Conservation (phyloP, 2,329 filamentous ascomycete species). For the Beauveria rudraprayagi region DNA sequence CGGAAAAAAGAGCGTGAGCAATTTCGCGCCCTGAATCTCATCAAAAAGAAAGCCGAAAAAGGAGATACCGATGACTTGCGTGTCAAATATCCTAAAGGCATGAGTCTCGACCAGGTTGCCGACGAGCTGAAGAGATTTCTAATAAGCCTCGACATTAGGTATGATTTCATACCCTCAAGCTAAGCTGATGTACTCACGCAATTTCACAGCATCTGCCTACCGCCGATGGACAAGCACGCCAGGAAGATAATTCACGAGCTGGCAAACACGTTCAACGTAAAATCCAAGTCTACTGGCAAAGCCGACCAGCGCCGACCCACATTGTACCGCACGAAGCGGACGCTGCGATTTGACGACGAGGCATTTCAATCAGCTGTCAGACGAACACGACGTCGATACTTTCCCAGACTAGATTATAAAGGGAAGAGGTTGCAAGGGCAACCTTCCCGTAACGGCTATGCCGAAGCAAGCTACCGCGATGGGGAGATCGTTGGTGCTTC, state of each 20-base stretch:
- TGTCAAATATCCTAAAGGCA: conserved; percentile 64
- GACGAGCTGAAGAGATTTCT: conserved; percentile 68
- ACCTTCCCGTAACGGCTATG: conserved; percentile 18
- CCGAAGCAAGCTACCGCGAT: conserved; percentile 58
- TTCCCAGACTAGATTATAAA: conserved; percentile 42
- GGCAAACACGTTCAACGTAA: conserved; percentile 66
- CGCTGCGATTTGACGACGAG: conserved; percentile 50
- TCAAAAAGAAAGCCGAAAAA: conserved; percentile 51
- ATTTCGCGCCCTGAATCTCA: conserved; percentile 55
- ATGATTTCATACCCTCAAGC: conserved; percentile 9
- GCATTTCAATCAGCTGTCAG: conserved; percentile 41
- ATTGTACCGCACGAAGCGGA: conserved; percentile 65
- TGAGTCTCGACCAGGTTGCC: conserved; percentile 62
- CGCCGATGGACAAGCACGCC: conserved; percentile 73
- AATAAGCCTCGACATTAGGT: conserved; percentile 54
- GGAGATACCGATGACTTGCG: conserved; percentile 51
- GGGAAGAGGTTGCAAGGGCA: conserved; percentile 26
- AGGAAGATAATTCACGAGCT: conserved; percentile 76
- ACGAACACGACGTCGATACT: conserved; percentile 44
- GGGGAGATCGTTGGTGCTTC: conserved; percentile 82
- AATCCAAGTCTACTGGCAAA: conserved; percentile 73
- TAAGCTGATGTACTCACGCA: conserved; percentile 32
- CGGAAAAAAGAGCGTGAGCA: conserved; percentile 64
- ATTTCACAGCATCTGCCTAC: conserved; percentile 47
- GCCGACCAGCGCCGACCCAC: conserved; percentile 67